These are phyloP conservation scores for Straminergon stramineum DNA, from an alignment of 225 moss, liverwort and hornwort species.

Conservation along the genomic window DNA sequence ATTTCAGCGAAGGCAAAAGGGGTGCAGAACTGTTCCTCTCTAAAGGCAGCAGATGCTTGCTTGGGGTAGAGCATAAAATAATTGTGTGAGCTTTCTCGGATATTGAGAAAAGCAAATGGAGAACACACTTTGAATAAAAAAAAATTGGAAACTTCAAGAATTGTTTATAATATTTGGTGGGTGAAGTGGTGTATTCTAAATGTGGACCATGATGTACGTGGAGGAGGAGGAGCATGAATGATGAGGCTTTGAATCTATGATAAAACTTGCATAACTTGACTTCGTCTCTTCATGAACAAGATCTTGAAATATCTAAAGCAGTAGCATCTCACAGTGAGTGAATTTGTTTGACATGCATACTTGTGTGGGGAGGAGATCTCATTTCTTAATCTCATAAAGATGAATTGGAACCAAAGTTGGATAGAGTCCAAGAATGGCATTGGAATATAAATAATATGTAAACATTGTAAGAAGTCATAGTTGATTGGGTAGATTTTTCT, in stretches of 20 bases:
- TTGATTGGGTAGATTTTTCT: not conserved
- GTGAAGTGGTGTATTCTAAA: no score
- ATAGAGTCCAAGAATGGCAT: no score
- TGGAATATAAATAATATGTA: not conserved
- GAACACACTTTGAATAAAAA: not conserved
- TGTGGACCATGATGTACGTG: not conserved
- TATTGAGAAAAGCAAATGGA: not conserved
- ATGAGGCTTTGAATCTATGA: not conserved
- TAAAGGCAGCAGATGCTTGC: not conserved
- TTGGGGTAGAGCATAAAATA: not conserved
- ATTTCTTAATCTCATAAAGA: not conserved
- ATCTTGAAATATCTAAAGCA: not conserved
- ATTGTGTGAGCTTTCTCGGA: not conserved
- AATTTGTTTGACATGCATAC: not conserved
- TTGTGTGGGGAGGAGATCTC: rapidly evolving
- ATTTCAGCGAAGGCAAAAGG: no score
- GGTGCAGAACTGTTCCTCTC: not conserved
- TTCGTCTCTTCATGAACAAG: rapidly evolving
- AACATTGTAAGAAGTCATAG: no score
- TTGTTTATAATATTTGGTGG: not conserved
- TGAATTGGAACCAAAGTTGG: not conserved
- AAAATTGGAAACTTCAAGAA: not conserved
- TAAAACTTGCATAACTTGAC: no score
- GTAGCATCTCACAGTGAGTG: not conserved
- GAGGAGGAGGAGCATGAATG: not conserved